Percentiles rank a stretch among this genome's conserved stretches.
These are phyloP conservation scores for Phlyctochytrium arcticum DNA, from an alignment of 192 early-diverging fungal species.

Conservation along the genomic window DNA sequence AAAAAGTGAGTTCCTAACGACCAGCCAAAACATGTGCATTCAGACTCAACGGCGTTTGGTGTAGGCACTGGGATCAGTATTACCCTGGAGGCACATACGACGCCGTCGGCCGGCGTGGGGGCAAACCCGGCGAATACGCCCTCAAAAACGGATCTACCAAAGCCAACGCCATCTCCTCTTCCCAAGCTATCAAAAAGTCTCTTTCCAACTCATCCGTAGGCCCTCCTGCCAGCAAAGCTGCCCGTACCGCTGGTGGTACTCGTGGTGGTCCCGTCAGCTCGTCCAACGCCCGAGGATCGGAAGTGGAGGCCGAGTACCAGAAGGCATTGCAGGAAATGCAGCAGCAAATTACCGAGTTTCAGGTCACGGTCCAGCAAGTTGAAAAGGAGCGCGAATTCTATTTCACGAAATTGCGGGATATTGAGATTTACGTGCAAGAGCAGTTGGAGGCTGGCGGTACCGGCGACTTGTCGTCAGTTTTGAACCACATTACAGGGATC, in stretches of 20 bases:
- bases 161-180: conserved; percentile 8
- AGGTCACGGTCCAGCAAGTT: conserved; percentile 81
- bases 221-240: neutral
- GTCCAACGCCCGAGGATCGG: conserved; percentile 13
- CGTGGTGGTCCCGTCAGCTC: conserved; percentile 1
- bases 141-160: neutral
- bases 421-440: conserved; percentile 88
- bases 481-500: conserved; percentile 79
- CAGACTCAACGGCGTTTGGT: neutral
- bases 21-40: neutral
- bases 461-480: conserved; percentile 42
- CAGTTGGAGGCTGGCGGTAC: conserved; percentile 46
- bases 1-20: conserved; percentile 49
- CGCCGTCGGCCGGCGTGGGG: conserved; percentile 64
- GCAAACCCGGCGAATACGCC: neutral
- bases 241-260: neutral
- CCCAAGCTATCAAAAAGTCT: neutral
- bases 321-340: conserved; percentile 70
- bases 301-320: conserved; percentile 51
- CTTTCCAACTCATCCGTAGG: conserved; percentile 2
- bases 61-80: conserved; percentile 83
- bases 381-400: conserved; percentile 99
- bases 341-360: conserved; percentile 74
- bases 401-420: conserved; percentile 88
- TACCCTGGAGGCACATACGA: conserved; percentile 83